Base-by-base conservation (phyloP, 164 flowering plant genomes). In the Vitis cinerea region DNA sequence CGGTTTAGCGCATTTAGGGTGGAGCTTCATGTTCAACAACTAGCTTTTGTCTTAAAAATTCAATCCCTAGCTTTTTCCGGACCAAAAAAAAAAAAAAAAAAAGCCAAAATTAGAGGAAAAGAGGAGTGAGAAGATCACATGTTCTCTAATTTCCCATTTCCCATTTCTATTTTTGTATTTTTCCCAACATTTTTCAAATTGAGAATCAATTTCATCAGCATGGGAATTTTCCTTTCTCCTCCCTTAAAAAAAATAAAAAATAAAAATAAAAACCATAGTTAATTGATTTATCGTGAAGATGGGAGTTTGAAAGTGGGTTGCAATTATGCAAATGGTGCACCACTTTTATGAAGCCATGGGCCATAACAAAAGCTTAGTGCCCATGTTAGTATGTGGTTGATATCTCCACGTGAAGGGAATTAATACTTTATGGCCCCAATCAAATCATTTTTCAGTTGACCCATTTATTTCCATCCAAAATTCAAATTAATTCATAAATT, bases 271-370 rank as follows among this genome's bases (percentile, higher is more conserved):
- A 37, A 0, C 7, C 44, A 37, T 3, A 6, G 44, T 1, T 1
- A 37, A 37, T 3, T 37, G 44, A 3, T 37, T 37, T 37, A 31
- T 3, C 44, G 71, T n/a, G 62, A 62, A 73, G 66, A 49, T 51
- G 10, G 53, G 9, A 57, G 58, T 47, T 66, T 55, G 75, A 73
- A 73, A 73, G 55, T 53, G 15, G 55, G 19, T 17, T 71, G 68
- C 64, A 75, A 66, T 75, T 23, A 75, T 49, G 50, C 61, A 37
- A 71, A 65, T 64, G 70, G 64, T 75, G 74, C 74, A 61, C 59
- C 68, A 63, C 66, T 71, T 49, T 70, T 68, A 37, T 57, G 30
- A 49, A 64, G 54, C 50, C 59, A 47, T 51, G 53, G 75, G 61
- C 23, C 59, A 23, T 23, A 48, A 48, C 16, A 27, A 50, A 50